phyloP scores from a whole-genome alignment of 2,329 filamentous ascomycete species.

The Aspergillus sp. region DNA sequence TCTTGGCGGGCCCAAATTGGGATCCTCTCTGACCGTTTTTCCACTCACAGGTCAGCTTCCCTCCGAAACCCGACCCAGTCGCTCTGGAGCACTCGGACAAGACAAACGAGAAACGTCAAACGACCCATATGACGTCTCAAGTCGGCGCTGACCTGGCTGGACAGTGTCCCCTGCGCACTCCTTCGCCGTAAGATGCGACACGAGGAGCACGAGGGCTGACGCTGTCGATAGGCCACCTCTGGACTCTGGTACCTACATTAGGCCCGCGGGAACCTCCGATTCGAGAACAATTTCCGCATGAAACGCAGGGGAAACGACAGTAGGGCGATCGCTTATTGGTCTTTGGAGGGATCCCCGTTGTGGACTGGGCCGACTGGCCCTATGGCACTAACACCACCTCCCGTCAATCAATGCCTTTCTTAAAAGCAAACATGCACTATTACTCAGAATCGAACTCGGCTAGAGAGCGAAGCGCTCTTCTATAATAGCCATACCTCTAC shows the following conservation, averaged over 20 bases:
- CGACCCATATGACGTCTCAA: slow-evolving; percentile 6
- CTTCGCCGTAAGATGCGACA: not conserved
- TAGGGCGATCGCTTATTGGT: slow-evolving; percentile 6
- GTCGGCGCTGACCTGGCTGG: not conserved
- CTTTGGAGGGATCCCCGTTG: not conserved
- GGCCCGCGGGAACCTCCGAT: not conserved
- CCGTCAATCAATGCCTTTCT: slow-evolving; percentile 2
- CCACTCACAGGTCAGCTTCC: slow-evolving; percentile 1
- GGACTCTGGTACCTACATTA: slow-evolving; percentile 4
- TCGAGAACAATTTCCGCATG: slow-evolving; percentile 5
- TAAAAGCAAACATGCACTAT: not conserved
- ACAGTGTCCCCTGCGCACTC: not conserved
- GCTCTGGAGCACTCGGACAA: not conserved
- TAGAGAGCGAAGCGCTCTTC: not conserved
- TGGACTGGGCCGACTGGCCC: not conserved
- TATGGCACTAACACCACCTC: not conserved
- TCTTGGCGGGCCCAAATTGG: slow-evolving; percentile 9
- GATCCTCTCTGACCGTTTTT: slow-evolving; percentile 1
- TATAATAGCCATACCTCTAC: not conserved
- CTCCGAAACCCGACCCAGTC: slow-evolving; percentile 4
- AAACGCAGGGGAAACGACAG: slow-evolving; percentile 9
- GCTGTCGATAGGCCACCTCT: not conserved
- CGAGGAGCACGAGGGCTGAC: not conserved
- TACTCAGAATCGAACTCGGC: not conserved
- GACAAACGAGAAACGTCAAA: not conserved